Evolutionary conservation across 306 rosid species (phyloP).

Genomic region (Dryas alaskensis): DNA sequence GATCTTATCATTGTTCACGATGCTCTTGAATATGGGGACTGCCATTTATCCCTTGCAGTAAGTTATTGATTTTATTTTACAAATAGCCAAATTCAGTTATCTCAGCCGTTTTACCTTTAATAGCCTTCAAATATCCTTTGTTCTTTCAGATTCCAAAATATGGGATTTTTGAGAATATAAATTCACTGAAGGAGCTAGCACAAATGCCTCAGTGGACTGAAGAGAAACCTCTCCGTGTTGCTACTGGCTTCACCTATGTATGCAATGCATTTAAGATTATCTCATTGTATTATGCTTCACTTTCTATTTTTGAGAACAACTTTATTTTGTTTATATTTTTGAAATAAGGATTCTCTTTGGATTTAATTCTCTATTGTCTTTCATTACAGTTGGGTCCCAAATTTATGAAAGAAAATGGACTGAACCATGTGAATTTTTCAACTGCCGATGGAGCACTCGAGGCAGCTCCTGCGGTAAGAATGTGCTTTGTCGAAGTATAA

Average conservation of each 20-base stretch:
- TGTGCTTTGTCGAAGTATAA: background rate
- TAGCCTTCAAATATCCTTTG: conserved; percentile 5
- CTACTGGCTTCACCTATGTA: conserved; percentile 92
- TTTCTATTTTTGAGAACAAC: background rate
- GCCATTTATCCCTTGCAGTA: conserved; percentile 81
- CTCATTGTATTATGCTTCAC: background rate
- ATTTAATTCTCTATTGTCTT: conserved; percentile 9
- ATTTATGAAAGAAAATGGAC: conserved; percentile 74
- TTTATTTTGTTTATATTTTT: conserved; percentile 9
- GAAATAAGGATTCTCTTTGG: conserved; percentile 1
- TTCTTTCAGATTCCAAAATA: conserved; percentile 77
- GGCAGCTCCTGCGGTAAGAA: conserved; percentile 95
- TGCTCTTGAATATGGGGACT: conserved; percentile 83
- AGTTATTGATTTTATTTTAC: conserved; percentile 27
- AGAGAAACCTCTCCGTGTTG: conserved; percentile 78
- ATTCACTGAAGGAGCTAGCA: conserved; percentile 70
- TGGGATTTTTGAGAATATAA: conserved; percentile 82
- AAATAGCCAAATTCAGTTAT: background rate
- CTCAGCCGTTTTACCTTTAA: conserved; percentile 1
- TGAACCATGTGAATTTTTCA: conserved; percentile 75
- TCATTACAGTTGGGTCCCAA: conserved; percentile 82
- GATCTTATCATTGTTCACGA: conserved; percentile 84
- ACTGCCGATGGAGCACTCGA: conserved; percentile 97
- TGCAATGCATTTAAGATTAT: conserved; percentile 17
- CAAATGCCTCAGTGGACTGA: conserved; percentile 89